Base-by-base conservation (phyloP, 2,329 filamentous ascomycete species). In the Alternaria infectoria region DNA sequence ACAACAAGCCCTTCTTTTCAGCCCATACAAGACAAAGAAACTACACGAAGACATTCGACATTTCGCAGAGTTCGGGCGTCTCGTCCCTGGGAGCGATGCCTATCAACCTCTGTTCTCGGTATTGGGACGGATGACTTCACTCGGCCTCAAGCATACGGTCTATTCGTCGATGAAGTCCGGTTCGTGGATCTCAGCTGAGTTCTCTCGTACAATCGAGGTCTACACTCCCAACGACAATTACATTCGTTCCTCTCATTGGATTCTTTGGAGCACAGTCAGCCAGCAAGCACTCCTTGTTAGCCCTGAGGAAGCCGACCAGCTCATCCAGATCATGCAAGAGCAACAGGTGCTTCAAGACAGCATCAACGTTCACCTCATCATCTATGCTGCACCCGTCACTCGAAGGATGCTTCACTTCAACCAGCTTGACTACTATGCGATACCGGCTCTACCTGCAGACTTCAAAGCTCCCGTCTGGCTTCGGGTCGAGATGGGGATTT, bases 341-440 rank as follows among this genome's bases (percentile, higher is more conserved):
- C 21, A 12, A 10, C 25, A 28, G 1, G 10, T 3, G 0, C 17
- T 15, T 6, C 43, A 44, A 36, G 30, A 10, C 26, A 25, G 7
- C 17, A 46, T 0, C 12, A 44, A 0, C 1, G 82, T 83, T 0
- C 81, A 86, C 58, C 78, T 91, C 0, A 69, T 90, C 0, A 77
- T 82, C 0, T 91, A 91, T 62, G 82, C 88, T 0, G 85, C 89
- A 0, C 87, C 90, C 0, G 82, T 89, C 0, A 90, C 89, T 0
- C 82, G 83, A 28, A 80, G 82, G 2, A 91, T 91, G 89, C 72
- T 86, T 0, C 78, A 83, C 5, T 90, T 91, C 76, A 87, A 88
- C 66, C 66, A 71, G 0, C 76, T 91, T 0, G 69, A 71, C 0
- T 90, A 84, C 70, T 87, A 86, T 67, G 76, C 83, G 0, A 77